Base-by-base conservation (phyloP, 192 early-diverging fungal species). In the Coemansia sp. region DNA sequence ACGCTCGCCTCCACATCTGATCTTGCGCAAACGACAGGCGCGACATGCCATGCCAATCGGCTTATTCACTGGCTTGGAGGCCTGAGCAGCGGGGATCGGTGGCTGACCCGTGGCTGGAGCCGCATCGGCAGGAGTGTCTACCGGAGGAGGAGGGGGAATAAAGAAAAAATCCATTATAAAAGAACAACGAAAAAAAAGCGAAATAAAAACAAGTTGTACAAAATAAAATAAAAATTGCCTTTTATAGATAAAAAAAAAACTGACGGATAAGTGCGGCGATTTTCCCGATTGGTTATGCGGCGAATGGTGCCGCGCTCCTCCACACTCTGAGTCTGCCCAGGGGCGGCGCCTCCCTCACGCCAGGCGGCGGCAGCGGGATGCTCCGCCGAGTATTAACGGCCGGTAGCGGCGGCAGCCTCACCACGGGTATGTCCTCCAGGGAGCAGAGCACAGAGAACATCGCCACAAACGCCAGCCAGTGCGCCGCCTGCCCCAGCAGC, bases 41-140 rank as follows among this genome's bases (percentile, higher is more conserved):
- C 74, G 61, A 16, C 82, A 84, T 5, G 82, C 82, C 74, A 82
- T 82, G 23, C 79, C 79, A 10, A 82, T 76, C 16, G 79, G 73
- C 37, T 65, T 75, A 12, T 71, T 25, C 0, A 28, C 42, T 14
- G 25, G 42, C 43, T 47, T 23, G 31, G 6, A 7, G 37, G 37
- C 26, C 31, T 31, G 2, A 3, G 31, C 4, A 4, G 31, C 4
- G 31, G 31, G 31, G 31, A 31, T 31, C 31, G 31, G 31, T 31
- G 31, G 31, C 2, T 28, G 23, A 16, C 28, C 10, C 37, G 43
- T 47, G 23, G 62, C 62, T 1, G 42, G n/a, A 0, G 68, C 41
- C 12, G 61, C 64, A 8, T 65, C 64, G 16, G 64, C 64, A 7
- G 57, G 37, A 6, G 64, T 56, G 64, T 26, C 61, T 47, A 2